Base-by-base conservation (phyloP, 306 rosid genomes). In the Abrus precatorius region DNA sequence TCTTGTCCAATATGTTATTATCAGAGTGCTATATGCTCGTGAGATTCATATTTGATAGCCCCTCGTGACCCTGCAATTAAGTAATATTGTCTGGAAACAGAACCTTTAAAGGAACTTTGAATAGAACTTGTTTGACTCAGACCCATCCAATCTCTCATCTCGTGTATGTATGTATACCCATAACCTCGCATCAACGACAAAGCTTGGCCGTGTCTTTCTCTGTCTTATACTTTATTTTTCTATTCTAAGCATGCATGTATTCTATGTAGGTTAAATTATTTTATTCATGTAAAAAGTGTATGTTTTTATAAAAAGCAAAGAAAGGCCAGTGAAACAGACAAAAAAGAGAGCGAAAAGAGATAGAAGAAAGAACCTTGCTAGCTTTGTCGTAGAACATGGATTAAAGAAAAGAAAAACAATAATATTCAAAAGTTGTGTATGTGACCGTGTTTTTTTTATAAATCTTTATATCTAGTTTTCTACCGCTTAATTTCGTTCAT, bases 291-390 rank as follows among this genome's bases (percentile, higher is more conserved):
- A 44, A 63, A 44, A 63, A 71, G 40, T 32, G 53, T 5, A 12
- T 76, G 11, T 76, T 59, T 67, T 76, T 71, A 54, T 63, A 67
- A 33, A 53, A 69, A 85, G 56, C 49, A 72, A 88, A 67, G 63
- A 75, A 9, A 56, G 80, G 83, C 50, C 84, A 70, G 88, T 63
- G 85, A 82, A 82, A 82, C 71, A 68, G 91, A 86, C 87, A 87
- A 83, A 71, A 69, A 76, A 79, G 84, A 83, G 40, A 45, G 72
- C 50, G 5, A 61, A 62, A 76, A 76, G 48, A 76, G 85, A 86
- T 83, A 72, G 72, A 86, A 85, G 87, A 85, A 85, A 85, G 88
- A 91, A 88, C 88, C 87, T 87, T 79, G 20, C 84, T 72, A 82
- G 80, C 50, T 84, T 76, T 87, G 92, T 79, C 83, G 87, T 77